Evolutionary conservation across 768 basidiomycete species (phyloP).

Genomic region (Trametes cingulata): DNA sequence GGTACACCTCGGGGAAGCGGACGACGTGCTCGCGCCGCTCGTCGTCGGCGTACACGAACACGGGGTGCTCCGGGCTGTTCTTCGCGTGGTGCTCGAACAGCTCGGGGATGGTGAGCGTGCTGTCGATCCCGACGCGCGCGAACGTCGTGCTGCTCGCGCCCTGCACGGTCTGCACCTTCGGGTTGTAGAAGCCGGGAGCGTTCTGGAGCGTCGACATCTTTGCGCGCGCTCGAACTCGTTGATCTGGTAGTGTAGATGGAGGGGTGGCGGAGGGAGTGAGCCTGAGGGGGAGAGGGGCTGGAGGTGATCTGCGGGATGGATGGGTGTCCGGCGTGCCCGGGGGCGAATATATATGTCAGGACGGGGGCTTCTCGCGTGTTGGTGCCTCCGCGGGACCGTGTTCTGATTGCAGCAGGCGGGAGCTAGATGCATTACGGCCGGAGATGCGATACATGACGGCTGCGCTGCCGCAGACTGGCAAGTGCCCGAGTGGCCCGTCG

Average conservation of each 20-base stretch:
- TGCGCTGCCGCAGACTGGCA: no score
- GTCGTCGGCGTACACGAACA: constrained; percentile 30
- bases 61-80: constrained; percentile 34
- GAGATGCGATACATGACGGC: no score
- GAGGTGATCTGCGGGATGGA: background rate
- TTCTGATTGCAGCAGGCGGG: background rate
- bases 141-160: constrained; percentile 33
- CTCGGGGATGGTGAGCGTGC: constrained; percentile 36
- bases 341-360: constrained; percentile 3
- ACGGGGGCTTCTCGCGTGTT: background rate
- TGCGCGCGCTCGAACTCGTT: background rate
- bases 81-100: constrained; percentile 38
- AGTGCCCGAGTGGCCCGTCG: no score
- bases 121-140: constrained; percentile 35
- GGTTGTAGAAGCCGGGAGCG: constrained; percentile 12
- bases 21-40: constrained; percentile 22
- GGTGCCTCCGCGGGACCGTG: background rate
- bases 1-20: constrained; percentile 30
- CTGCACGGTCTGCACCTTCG: constrained; percentile 25
- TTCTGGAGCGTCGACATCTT: constrained; percentile 3
- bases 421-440: background rate
- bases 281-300: background rate
- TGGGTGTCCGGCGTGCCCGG: background rate
- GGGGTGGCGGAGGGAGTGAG: background rate
- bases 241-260: no score